A percentile compares a stretch with the other conserved stretches of the same genome.
Conservation (phyloP, 164 flowering plant genomes). For the Malania oleifera region DNA sequence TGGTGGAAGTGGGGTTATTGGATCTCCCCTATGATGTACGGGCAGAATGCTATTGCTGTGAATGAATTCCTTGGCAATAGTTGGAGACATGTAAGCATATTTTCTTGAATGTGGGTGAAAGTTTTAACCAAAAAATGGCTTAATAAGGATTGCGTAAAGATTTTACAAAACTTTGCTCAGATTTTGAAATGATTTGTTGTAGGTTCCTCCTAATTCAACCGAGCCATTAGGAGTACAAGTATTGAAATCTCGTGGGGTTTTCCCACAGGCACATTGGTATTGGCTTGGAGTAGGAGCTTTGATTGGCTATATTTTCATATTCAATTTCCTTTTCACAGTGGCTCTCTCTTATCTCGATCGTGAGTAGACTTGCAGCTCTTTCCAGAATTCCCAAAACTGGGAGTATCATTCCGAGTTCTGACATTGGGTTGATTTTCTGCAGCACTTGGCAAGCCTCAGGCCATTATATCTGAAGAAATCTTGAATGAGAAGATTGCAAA, state of each 20-base stretch:
- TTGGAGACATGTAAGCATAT: constrained; percentile 36
- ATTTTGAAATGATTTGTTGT: too few species aligned
- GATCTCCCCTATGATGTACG: constrained; percentile 50
- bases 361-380: constrained; percentile 18
- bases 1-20: constrained; percentile 57
- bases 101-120: constrained; percentile 2
- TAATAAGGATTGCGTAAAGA: too few species aligned
- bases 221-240: constrained; percentile 36
- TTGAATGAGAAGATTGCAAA: constrained; percentile 21
- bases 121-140: neutral
- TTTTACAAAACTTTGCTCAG: too few species aligned
- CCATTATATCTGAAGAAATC: constrained; percentile 31
- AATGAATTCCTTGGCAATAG: constrained; percentile 40
- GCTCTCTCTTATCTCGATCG: constrained; percentile 45
- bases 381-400: neutral
- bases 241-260: constrained; percentile 40
- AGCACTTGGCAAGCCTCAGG: constrained; percentile 58
- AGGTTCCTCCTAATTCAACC: constrained; percentile 21
- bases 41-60: constrained; percentile 36
- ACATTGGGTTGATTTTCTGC: constrained; percentile 8
- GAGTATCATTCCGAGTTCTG: neutral
- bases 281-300: constrained; percentile 51
- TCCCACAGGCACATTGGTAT: constrained; percentile 42
- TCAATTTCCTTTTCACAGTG: constrained; percentile 34
- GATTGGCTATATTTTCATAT: constrained; percentile 34